Evolutionary conservation across 106 monocot genomes (phyloP).

Genomic region (Apostasia ramifera): DNA sequence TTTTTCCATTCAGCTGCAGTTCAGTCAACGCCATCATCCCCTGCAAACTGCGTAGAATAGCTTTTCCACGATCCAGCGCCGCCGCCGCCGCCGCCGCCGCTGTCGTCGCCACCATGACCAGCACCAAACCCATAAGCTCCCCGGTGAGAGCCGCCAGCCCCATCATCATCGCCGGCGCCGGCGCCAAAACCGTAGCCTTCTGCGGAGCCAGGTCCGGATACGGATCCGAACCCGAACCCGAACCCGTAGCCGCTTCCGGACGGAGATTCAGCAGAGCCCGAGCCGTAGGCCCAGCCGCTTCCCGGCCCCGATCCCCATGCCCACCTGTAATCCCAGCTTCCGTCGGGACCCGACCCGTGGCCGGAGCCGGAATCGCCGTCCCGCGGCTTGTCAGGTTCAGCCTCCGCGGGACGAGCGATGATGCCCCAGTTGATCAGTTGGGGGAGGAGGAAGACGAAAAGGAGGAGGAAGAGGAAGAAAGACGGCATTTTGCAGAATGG

Average conservation of each 20-base stretch:
- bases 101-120: conserved; percentile 17
- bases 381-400: neutral
- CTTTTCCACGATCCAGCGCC: neutral
- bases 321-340: conserved; percentile 55
- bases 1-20: too few relatives aligned
- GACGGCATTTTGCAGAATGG: too few relatives aligned
- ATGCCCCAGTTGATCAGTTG: too few relatives aligned
- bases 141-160: neutral
- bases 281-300: conserved; percentile 55
- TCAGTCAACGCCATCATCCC: neutral
- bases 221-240: conserved; percentile 53
- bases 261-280: conserved; percentile 46
- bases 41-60: neutral
- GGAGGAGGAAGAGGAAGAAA: too few relatives aligned
- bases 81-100: conserved; percentile 10
- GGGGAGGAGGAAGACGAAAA: too few relatives aligned
- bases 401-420: too few relatives aligned
- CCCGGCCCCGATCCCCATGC: conserved; percentile 55
- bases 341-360: conserved; percentile 41
- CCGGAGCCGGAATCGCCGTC: conserved; percentile 28
- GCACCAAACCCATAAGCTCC: conserved; percentile 28
- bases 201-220: conserved; percentile 26
- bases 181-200: conserved; percentile 28
- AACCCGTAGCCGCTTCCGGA: conserved; percentile 33
- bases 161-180: conserved; percentile 15